Base-by-base conservation (phyloP, 2,329 filamentous ascomycete genomes). In the Colletotrichum caudatum region DNA sequence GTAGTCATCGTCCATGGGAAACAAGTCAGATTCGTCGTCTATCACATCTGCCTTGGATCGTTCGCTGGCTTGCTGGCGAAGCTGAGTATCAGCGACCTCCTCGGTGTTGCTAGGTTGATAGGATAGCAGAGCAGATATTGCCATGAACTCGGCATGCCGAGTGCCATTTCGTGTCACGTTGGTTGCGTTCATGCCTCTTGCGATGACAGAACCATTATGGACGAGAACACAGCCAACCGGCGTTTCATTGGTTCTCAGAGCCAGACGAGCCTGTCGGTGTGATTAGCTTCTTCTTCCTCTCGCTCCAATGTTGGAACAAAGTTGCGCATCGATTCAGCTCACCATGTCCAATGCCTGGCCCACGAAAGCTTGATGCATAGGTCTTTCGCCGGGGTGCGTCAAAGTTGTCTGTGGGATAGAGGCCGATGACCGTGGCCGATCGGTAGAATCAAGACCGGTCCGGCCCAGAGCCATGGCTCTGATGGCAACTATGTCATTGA, bases 221-320 rank as follows among this genome's bases (percentile, higher is more conserved):
- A 98, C 95, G 64, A 99, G 91, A 41, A 99, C 94, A 81, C 96
- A 99, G 60, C 96, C 97, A 26, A 99, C 96, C 1, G 96, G 96
- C 1, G 97, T 98, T 84, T 99, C 96, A 76, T 97, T 95, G 73
- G 90, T 93, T 76, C 85, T 85, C 60, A 99, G 89, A 29, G 97
- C 96, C 75, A 94, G 89, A 77, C 95, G 92, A 70, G 94, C 96
- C 94, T 97, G 67, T 18, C 29, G 20, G 29, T 33, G 5, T n/a
- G 61, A n/a, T 71, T 33, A 71, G 58, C 6, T 14, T 16, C 8
- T 33, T 20, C 29, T 11, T 23, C 18, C 16, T 7, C 20, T 7
- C 12, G 16, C 33, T 46, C 20, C n/a, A 26, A 66, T 1, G 65
- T 63, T 20, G 14, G 57, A 26, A 41, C 68, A 5, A 65, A 11